Base-by-base conservation (phyloP, 2,329 filamentous ascomycete species). In the Verticillium nonalfalfae region DNA sequence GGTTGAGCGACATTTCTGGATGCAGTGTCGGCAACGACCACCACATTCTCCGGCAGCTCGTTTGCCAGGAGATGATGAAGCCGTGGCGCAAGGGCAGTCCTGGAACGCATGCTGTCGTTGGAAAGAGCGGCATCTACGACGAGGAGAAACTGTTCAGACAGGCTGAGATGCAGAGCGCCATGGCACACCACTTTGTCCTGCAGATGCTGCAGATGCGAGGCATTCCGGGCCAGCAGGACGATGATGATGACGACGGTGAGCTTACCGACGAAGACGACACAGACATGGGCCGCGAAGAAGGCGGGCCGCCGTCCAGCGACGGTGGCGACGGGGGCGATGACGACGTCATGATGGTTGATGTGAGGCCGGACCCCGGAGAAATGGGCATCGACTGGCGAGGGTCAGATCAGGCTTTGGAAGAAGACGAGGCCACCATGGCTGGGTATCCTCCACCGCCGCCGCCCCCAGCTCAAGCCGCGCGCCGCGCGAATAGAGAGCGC, bases 61-160 rank as follows among this genome's bases (percentile, higher is more conserved):
- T 99, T 45, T 99, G 95, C 70, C 92, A 98, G 73, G 92, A 99
- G 74, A 84, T 98, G 69, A 85, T 99, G 63, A 90, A 88, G 67
- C 85, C 90, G 1, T 99, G 95, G 95, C 85, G 88, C 36, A 85
- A 89, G 66, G 95, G 95, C 6, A 98, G 95, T 71, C 84, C 86
- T 61, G 95, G 90, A 7, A 88, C 83, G 55, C 94, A 98, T 72
- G 89, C 87, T 21, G 83, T 86, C 64, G 88, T 95, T 64, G 92
- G 91, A 14, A 85, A 87, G 71, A 85, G 88, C 66, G 91, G 91
- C 10, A 88, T 96, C 31, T 90, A 95, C 71, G 92, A 96, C 69
- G 91, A 96, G 68, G 87, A 90, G 66, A 78, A 79, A 56, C 81
- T 89, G 54, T 87, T 90, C 6, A 70, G 73, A 52, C 74, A 73